phyloP scores from a whole-genome alignment of 306 rosid genomes.

The Corylus avellana region DNA sequence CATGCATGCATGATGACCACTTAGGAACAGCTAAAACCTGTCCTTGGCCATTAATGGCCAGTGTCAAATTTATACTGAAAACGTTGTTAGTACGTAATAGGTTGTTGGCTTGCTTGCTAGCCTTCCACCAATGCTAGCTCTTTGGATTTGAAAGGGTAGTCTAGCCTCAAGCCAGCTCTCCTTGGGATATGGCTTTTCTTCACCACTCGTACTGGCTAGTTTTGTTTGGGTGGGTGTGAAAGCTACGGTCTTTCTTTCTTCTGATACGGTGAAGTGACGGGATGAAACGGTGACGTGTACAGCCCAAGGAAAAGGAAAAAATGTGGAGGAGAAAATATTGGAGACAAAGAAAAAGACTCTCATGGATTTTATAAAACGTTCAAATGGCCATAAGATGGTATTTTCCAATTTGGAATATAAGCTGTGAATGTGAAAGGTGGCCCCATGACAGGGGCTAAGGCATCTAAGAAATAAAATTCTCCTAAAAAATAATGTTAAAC shows the following conservation, averaged over 20 bases:
- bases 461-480: no score
- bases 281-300: not conserved
- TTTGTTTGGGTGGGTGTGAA: not conserved
- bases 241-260: not conserved
- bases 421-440: no score
- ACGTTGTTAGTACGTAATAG: not conserved
- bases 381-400: no score
- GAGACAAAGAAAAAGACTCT: no score
- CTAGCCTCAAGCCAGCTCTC: not conserved
- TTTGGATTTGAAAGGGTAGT: slow-evolving; percentile 2
- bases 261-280: not conserved
- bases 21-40: not conserved
- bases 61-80: not conserved
- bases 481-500: no score
- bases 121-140: not conserved
- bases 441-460: no score
- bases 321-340: not conserved
- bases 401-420: no score
- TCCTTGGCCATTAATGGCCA: not conserved
- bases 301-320: not conserved
- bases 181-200: not conserved
- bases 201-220: not conserved
- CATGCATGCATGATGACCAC: not conserved
- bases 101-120: not conserved
- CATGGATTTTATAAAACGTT: no score